Base-by-base conservation (phyloP, 2,329 filamentous ascomycete species). In the Graphilbum ipis-grandicollis region DNA sequence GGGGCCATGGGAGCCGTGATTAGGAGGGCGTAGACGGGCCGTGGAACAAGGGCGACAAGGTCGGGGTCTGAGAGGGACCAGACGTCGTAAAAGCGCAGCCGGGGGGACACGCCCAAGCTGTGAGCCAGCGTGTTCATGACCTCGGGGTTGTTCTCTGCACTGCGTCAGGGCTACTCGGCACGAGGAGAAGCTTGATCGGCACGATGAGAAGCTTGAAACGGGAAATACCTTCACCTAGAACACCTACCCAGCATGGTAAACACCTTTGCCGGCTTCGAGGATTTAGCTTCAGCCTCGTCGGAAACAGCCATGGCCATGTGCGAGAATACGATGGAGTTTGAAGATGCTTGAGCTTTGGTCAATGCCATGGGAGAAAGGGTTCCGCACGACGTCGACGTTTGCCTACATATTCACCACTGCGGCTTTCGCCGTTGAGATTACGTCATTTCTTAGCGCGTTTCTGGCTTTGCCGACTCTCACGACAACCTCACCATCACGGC, bases 61-160 rank as follows among this genome's bases (percentile, higher is more conserved):
- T 77, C 69, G 0, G 78, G 71, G 32, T 90, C 81, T 52, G 83
- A 75, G 50, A 92, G 71, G 46, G 73, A 79, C 63, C 73, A 88
- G 53, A 92, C 78, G 53, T 92, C 83, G 56, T 83, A 72, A 64
- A 90, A 92, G 46, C 67, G 64, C 14, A 92, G 63, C 28, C 65
- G 59, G 19, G 62, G 52, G 2, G 79, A 76, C 32, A 90, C 64
- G 34, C 82, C 82, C 13, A 90, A 68, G 45, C 75, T 71, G 51
- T 73, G 71, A 19, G 79, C 67, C 14, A 92, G 68, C 33, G 68
- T 60, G 39, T 71, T 78, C 68, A 92, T 85, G 34, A 88, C 74
- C 49, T 79, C 75, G 1, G 83, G 82, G 54, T 88, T 84, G 55
- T 68, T 67, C 45, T 69, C 63, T 54, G 29, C 9, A n/a, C 9